phyloP scores from a whole-genome alignment of 108 stramenopile species.

The Fragilariopsis cylindrus region DNA sequence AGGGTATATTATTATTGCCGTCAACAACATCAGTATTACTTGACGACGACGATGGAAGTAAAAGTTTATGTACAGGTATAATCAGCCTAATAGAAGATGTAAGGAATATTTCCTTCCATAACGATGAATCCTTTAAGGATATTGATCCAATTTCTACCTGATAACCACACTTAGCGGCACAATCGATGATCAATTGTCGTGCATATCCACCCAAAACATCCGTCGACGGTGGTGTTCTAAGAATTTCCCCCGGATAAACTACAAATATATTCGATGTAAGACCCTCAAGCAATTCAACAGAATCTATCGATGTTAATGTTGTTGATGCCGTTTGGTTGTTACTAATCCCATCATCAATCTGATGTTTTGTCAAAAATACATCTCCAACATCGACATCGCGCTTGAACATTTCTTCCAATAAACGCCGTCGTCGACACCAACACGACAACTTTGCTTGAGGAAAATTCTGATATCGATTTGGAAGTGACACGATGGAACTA shows the following conservation, averaged over 20 bases:
- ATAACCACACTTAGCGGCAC: constrained; percentile 30
- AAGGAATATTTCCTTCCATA: constrained; percentile 75
- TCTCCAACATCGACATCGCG: constrained; percentile 27
- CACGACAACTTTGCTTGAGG: constrained; percentile 70
- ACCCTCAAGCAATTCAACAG: constrained; percentile 72
- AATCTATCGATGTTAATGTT: not conserved
- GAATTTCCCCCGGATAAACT: constrained; percentile 55
- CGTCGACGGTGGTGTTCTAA: constrained; percentile 48
- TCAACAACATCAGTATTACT: not conserved
- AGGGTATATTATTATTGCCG: not conserved
- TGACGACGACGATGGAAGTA: constrained; percentile 28
- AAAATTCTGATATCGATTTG: constrained; percentile 44
- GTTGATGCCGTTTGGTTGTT: not conserved
- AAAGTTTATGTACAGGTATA: constrained; percentile 49
- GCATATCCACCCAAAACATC: constrained; percentile 66
- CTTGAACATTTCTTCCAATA: not conserved
- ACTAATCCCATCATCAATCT: constrained; percentile 12
- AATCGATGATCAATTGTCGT: constrained; percentile 53
- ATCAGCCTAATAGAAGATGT: constrained; percentile 70
- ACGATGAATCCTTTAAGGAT: constrained; percentile 38
- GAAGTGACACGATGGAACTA: constrained; percentile 1
- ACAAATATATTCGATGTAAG: constrained; percentile 81
- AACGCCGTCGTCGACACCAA: constrained; percentile 53
- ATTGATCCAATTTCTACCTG: constrained; percentile 41
- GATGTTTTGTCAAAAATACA: constrained; percentile 28